Base-by-base conservation (phyloP, 129 eudicot species). In the sunflower (Helianthus annuus) region DNA sequence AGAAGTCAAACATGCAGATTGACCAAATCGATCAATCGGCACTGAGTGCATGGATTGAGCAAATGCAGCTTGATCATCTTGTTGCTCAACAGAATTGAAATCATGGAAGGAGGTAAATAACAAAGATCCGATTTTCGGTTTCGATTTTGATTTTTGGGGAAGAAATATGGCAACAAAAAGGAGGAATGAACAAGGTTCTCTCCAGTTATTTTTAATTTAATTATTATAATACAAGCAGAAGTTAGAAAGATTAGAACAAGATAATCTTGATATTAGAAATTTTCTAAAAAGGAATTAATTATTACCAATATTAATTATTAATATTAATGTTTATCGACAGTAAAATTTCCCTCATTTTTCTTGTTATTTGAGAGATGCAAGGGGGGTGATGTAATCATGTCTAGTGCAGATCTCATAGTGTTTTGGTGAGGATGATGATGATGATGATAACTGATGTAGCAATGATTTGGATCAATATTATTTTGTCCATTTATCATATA, bases 11-110 rank as follows among this genome's bases (percentile, higher is more conserved):
- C 40, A 10, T 68, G 4, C 68, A 63, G 71, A 64, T 71, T 68
- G 96, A 88, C 57, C 84, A 82, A 45, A 61, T 81, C 34, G 91
- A 85, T 58, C 87, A 79, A 65, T 79, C 97, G 2, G 81, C 75
- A 62, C 58, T 90, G 38, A 76, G 83, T 48, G 91, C 91, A 14
- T 84, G 91, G 92, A 70, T 91, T 16, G 96, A 91, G 82, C 89
- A 91, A 82, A 83, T 88, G 97, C 94, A 85, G 74, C 94, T 87
- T 70, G 94, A 90, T 66, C 91, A 90, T 42, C 88, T 79, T 15
- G 76, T 86, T 67, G 86, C 88, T 69, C 88, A 84, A 78, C 81
- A 83, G 68, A 78, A 75, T 29, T 79, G 62, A 75, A 71, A 59
- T 63, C 71, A 56, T 48, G 59, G 64, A 61, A 64, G 78, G 69